A percentile compares a stretch with the other conserved stretches of the same genome.
phyloP scores from a whole-genome alignment of 768 basidiomycete genomes.

The Phallus indusiatus region DNA sequence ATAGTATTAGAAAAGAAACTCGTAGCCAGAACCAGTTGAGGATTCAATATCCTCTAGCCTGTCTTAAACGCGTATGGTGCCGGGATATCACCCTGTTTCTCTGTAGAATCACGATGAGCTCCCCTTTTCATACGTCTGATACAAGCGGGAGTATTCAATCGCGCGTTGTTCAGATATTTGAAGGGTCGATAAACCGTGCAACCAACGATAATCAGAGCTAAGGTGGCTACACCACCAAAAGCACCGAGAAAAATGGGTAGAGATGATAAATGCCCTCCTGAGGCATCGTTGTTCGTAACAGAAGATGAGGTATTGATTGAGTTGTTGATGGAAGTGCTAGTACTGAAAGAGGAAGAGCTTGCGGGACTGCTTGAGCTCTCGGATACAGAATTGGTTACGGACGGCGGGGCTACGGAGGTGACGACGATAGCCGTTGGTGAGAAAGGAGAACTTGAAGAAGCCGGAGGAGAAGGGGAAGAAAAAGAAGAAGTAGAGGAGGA shows the following conservation, averaged over 20 bases:
- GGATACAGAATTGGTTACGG: not conserved
- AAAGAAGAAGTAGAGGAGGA: too few relatives aligned
- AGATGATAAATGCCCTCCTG: not conserved
- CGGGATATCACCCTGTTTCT: not conserved
- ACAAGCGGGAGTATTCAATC: not conserved
- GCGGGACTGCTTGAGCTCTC: not conserved
- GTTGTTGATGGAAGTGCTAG: not conserved
- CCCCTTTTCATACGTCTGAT: not conserved
- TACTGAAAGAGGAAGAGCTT: not conserved
- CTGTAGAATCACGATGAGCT: not conserved
- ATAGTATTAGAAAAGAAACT: too few relatives aligned
- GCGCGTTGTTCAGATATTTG: not conserved
- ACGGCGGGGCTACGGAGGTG: not conserved
- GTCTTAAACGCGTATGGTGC: not conserved
- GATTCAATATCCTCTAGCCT: not conserved
- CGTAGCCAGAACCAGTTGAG: too few relatives aligned
- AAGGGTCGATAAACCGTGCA: conserved; percentile 1
- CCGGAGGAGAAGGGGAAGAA: too few relatives aligned
- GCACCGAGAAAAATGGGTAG: conserved; percentile 4
- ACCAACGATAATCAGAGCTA: conserved; percentile 1
- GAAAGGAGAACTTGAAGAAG: not conserved
- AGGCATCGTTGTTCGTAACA: not conserved
- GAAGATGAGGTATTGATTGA: not conserved
- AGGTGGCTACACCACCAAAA: conserved; percentile 3
- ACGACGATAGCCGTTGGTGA: not conserved